Evolutionary conservation across 1,139 yeast genomes (phyloP).

Genomic region (Suhomyces panamericanus): DNA sequence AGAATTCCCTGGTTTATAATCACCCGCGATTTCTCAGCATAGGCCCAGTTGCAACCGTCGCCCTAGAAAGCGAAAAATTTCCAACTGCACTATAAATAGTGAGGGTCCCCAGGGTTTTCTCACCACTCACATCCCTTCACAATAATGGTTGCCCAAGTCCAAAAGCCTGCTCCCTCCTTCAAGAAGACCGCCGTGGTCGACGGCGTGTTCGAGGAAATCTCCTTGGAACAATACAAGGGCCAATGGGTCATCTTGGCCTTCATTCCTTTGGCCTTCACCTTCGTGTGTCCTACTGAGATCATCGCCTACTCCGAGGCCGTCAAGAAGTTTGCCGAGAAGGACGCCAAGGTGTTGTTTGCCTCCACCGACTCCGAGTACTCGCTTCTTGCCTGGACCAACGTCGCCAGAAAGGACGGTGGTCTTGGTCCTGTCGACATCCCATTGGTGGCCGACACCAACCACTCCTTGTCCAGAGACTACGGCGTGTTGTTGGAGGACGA

Average conservation of each 20-base stretch:
- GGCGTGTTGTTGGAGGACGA: constrained; percentile 96
- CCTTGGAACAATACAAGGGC: constrained; percentile 94
- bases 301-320: constrained; percentile 97
- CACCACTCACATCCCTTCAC: background rate
- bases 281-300: constrained; percentile 98
- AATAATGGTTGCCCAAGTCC: constrained; percentile 83
- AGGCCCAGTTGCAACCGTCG: background rate
- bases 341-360: constrained; percentile 87
- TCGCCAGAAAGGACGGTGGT: constrained; percentile 96
- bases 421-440: constrained; percentile 94
- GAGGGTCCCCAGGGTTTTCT: background rate
- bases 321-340: constrained; percentile 83
- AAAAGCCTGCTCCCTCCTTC: constrained; percentile 95
- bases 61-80: no score
- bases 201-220: constrained; percentile 91
- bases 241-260: constrained; percentile 96
- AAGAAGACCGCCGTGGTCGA: constrained; percentile 95
- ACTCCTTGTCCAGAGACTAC: constrained; percentile 88
- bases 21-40: constrained; percentile 12
- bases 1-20: constrained; percentile 15
- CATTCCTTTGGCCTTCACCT: constrained; percentile 98
- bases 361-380: constrained; percentile 98
- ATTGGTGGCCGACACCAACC: constrained; percentile 95
- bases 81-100: constrained; percentile 7
- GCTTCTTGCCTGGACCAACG: constrained; percentile 96